Base-by-base conservation (phyloP, 2,329 filamentous ascomycete species). In the Ceratocystis alfenasii region DNA sequence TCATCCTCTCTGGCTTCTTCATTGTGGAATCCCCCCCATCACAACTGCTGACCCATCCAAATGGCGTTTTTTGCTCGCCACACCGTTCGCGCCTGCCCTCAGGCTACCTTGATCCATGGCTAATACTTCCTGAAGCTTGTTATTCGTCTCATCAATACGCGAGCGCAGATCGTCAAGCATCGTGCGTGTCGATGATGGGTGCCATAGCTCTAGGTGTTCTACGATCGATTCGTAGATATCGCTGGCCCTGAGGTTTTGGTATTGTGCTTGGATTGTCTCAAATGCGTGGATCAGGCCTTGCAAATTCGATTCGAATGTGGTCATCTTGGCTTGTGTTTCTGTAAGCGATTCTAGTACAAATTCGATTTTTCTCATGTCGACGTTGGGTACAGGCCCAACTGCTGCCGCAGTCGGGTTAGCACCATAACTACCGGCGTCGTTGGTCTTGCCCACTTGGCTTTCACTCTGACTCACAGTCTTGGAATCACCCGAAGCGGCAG, bases 141-240 rank as follows among this genome's bases (percentile, higher is more conserved):
- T 50, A 20, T 15, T 50, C 45, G 20, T 28, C 10, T 53, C 48
- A 5, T 62, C 33, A 15, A 67, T 2, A 22, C 55, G 64, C n/a
- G 3, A 10, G 22, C 22, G 44, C 45, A 67, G n/a, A 5, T 64
- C 53, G 7, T 67, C 65, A 12, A 67, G 33, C 7, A 22, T 41
- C 15, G n/a, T 6, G 1, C 65, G 62, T 7, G 62, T 67, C 3
- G 65, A 67, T n/a, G 62, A 61, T 20, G 65, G 65, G 53, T 67
- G 65, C 62, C 65, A 67, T 25, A 64, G 46, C 44, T 67, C 66
- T 5, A 67, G 59, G 7, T 67, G 63, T 36, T 67, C 66, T 4
- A 67, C 57, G n/a, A 67, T 65, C 7, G 66, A 41, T n/a, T 63
- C 45, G 41, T 62, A 67, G 4, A 67, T 50, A n/a, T 67, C 66